Evolutionary conservation across 441 rosid species (phyloP), one percentile per base, ranked within the genome.

Genomic region (Syzygium malaccense): DNA sequence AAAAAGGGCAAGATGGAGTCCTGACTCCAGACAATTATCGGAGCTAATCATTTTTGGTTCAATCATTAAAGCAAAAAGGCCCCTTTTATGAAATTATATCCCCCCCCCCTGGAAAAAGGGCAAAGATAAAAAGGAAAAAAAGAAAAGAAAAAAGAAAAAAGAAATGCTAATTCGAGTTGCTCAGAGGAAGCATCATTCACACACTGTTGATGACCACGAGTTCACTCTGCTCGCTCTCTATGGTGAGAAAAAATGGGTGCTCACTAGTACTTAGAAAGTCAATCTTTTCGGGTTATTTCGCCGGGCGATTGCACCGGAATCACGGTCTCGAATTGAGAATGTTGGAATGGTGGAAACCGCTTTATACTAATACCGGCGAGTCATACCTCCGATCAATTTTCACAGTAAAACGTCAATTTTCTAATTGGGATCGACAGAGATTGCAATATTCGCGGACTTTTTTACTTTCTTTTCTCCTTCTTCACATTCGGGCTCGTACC

Each of bases 11-110:
- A 14, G 53, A 41, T 14, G 75, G 83, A 23, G 83, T 75, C 83
- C 23, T 41, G 83, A 41, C 83, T 75, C 83, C 83, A 41, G 83
- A 75, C 83, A 75, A 75, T 75, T 75, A 75, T 75, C 83, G 83
- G 53, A 75, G 83, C 83, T 75, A 75, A 75, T 75, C 53, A 75
- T 75, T 75, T 75, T 75, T 5, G 53, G 83, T 13, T 41, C 83
- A 75, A 75, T 75, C 51, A 75, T 75, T 75, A 75, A 75, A 75
- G 83, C 53, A 12, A 41, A 75, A 75, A 75, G 83, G 9, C 18
- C 53, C 53, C 83, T 75, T 75, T 75, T 23, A 23, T 14, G 51
- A 75, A 75, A 75, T 41, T 75, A 75, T 75, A 75, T 20, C 83
- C 83, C 83, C 83, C 83, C 48, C 7, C 83, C 37, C n/a, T n/a